A percentile compares a stretch with the other conserved stretches of the same genome.
phyloP scores from a whole-genome alignment of 169 alveolate species.

The Cryptosporidium tyzzeri region DNA sequence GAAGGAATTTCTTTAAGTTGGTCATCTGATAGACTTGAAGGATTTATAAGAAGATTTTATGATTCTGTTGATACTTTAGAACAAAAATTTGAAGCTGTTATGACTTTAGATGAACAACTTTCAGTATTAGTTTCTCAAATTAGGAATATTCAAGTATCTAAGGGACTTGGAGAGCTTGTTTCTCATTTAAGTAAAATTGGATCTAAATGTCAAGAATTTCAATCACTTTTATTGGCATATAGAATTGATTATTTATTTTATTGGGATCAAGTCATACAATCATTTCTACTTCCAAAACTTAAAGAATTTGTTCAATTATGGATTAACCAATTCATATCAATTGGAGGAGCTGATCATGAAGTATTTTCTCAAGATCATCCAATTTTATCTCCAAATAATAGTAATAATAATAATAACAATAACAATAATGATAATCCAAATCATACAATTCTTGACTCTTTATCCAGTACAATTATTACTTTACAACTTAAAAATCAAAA shows the following conservation, averaged over 20 bases:
- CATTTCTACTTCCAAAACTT: conserved; percentile 42
- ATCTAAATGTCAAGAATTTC: conserved; percentile 11
- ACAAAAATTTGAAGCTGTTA: conserved; percentile 80
- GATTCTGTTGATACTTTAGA: conserved; percentile 80
- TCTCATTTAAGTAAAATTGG: conserved; percentile 21
- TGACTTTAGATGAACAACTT: conserved; percentile 61
- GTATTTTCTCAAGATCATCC: neutral
- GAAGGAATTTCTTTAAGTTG: conserved; percentile 80
- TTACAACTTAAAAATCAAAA: conserved; percentile 83
- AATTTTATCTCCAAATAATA: neutral
- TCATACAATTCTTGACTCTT: neutral
- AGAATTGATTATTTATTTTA: conserved; percentile 44
- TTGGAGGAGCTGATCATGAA: neutral
- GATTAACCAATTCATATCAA: conserved; percentile 36
- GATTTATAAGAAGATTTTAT: conserved; percentile 78
- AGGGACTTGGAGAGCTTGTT: conserved; percentile 48
- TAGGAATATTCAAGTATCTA: conserved; percentile 25
- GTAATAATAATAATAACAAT: neutral
- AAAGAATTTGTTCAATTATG: conserved; percentile 42
- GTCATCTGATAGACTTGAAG: conserved; percentile 81
- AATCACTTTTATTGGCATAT: conserved; percentile 31
- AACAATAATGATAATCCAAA: neutral
- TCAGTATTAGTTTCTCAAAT: conserved; percentile 55
- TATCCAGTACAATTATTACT: conserved; percentile 6
- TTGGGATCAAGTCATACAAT: conserved; percentile 63